phyloP scores from a whole-genome alignment of 768 basidiomycete genomes.

The Macrolepiota albuminosa region DNA sequence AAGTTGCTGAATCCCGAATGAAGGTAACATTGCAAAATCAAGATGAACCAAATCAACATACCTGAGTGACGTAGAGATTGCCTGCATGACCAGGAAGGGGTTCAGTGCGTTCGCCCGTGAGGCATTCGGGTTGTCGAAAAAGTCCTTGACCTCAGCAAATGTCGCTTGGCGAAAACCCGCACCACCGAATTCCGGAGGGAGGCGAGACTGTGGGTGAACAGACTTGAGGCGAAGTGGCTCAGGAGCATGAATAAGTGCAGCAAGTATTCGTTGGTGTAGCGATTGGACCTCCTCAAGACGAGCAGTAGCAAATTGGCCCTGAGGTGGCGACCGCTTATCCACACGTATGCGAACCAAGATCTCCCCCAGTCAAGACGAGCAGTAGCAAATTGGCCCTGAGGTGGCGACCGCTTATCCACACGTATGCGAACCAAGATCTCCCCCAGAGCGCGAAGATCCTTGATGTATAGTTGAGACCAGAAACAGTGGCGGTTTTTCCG shows the following conservation, averaged over 20 bases:
- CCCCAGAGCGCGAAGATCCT: slow-evolving; percentile 81
- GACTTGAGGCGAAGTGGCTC: slow-evolving; percentile 70
- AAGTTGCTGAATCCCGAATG: slow-evolving; percentile 63
- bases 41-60: slow-evolving; percentile 22
- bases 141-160: slow-evolving; percentile 84
- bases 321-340: slow-evolving; percentile 81
- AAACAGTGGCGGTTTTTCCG: slow-evolving; percentile 79
- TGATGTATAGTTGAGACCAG: slow-evolving; percentile 83
- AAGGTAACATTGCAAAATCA: not conserved
- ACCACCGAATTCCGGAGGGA: slow-evolving; percentile 59
- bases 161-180: slow-evolving; percentile 78
- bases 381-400: slow-evolving; percentile 80
- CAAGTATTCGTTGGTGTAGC: slow-evolving; percentile 70
- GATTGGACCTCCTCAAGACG: slow-evolving; percentile 82
- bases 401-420: slow-evolving; percentile 82
- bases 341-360: slow-evolving; percentile 84
- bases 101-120: slow-evolving; percentile 82
- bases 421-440: slow-evolving; percentile 85
- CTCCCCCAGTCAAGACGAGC: slow-evolving; percentile 81
- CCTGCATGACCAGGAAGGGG: slow-evolving; percentile 88
- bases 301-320: slow-evolving; percentile 81
- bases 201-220: slow-evolving; percentile 39
- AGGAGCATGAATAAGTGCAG: slow-evolving; percentile 71
- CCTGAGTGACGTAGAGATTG: slow-evolving; percentile 93
- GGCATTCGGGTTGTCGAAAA: slow-evolving; percentile 89